Evolutionary conservation across 2,329 filamentous ascomycete genomes (phyloP).

Genomic region (Fusarium annulatum): DNA sequence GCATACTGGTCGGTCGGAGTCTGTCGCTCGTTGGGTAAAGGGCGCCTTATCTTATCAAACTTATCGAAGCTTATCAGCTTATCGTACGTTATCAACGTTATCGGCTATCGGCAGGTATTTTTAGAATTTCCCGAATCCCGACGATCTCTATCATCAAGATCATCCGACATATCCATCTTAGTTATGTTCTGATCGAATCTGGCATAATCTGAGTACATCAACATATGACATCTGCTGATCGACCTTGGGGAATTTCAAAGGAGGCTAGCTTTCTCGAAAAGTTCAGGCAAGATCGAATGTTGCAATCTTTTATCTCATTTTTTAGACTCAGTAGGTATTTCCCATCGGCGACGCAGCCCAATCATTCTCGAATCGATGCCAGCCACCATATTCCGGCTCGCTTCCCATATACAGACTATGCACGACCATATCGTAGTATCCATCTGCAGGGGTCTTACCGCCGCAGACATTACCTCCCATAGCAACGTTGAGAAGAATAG

Average conservation of each 20-base stretch:
- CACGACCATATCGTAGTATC: conserved; percentile 67
- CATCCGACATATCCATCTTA: not conserved
- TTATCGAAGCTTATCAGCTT: not conserved
- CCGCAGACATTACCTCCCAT: conserved; percentile 70
- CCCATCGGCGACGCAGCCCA: conserved; percentile 53
- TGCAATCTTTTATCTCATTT: not conserved
- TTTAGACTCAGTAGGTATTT: conserved; percentile 47
- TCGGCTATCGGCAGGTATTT: not conserved
- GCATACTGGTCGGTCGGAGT: fast-evolving
- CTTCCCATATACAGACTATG: conserved; percentile 63
- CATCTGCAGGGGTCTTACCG: conserved; percentile 62
- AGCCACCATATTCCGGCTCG: conserved; percentile 63
- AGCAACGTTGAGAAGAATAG: conserved; percentile 68
- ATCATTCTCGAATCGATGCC: conserved; percentile 64
- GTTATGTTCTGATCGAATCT: not conserved
- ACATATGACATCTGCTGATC: conserved; percentile 3
- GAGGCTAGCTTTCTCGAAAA: not conserved
- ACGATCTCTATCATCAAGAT: not conserved
- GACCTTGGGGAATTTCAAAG: not conserved
- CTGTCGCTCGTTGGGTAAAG: not conserved
- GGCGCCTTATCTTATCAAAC: not conserved
- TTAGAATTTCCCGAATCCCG: not conserved
- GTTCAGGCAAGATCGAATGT: not conserved
- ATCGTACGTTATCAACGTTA: not conserved
- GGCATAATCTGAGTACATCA: not conserved